A percentile compares a stretch with the other conserved stretches of the same genome.
Evolutionary conservation across 129 eudicot genomes (phyloP).

Genomic region (Arctium minus): DNA sequence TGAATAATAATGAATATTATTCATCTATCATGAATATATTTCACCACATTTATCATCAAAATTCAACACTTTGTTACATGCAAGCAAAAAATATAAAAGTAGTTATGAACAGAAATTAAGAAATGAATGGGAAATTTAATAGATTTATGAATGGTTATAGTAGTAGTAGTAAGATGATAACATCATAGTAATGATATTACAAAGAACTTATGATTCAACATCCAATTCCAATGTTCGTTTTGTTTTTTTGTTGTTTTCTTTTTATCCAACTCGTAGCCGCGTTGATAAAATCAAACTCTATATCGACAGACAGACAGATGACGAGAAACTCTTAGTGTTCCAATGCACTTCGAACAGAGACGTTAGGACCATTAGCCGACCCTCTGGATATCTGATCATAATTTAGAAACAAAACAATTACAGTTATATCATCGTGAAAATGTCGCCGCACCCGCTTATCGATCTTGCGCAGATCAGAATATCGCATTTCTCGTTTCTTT

Average conservation of each 20-base stretch:
- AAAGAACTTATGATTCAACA: slow-evolving; percentile 29
- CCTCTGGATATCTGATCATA: slow-evolving; percentile 53
- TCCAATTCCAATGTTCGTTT: neutral
- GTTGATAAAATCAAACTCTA: slow-evolving; percentile 25
- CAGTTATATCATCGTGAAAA: slow-evolving; percentile 73
- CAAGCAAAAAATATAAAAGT: neutral
- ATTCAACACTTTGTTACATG: neutral
- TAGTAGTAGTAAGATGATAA: slow-evolving; percentile 5
- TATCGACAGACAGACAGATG: slow-evolving; percentile 16
- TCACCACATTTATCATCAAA: too few relatives aligned
- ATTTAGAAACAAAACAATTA: slow-evolving; percentile 55
- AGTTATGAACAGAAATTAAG: neutral
- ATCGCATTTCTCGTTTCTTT: slow-evolving; percentile 62
- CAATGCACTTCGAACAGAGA: slow-evolving; percentile 59
- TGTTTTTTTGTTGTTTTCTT: neutral
- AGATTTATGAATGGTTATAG: slow-evolving; percentile 24
- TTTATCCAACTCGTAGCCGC: slow-evolving; percentile 16
- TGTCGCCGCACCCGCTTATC: slow-evolving; percentile 67
- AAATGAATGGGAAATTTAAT: slow-evolving; percentile 17
- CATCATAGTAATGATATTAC: slow-evolving; percentile 31
- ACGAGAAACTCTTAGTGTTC: slow-evolving; percentile 36
- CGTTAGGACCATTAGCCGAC: slow-evolving; percentile 23
- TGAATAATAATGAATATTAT: neutral
- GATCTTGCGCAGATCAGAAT: slow-evolving; percentile 58
- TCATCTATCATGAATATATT: too few relatives aligned